phyloP scores from a whole-genome alignment of 345 rosid genomes.

The Pugionium dolabratum region DNA sequence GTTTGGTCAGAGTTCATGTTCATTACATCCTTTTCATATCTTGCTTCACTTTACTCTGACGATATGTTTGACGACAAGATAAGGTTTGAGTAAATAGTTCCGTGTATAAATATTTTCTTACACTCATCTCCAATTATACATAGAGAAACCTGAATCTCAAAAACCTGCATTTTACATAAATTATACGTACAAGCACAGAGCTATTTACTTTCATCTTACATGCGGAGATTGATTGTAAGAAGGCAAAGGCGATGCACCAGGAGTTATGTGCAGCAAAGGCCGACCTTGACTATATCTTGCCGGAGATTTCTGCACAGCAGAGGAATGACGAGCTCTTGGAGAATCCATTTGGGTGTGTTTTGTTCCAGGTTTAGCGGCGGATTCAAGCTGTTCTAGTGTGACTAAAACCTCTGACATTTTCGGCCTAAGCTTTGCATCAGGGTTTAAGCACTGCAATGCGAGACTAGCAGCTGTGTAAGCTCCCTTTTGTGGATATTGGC shows the following conservation, averaged over 20 bases:
- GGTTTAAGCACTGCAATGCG: slow-evolving; percentile 56
- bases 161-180: slow-evolving; percentile 17
- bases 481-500: slow-evolving; percentile 63
- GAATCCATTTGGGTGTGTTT: slow-evolving; percentile 24
- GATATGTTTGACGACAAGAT: slow-evolving; percentile 23
- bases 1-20: slow-evolving; percentile 24
- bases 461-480: slow-evolving; percentile 58
- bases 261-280: slow-evolving; percentile 52
- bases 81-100: slow-evolving; percentile 37
- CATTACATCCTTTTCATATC: slow-evolving; percentile 19
- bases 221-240: slow-evolving; percentile 57
- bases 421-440: slow-evolving; percentile 67
- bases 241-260: slow-evolving; percentile 63
- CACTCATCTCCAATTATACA: slow-evolving; percentile 22
- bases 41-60: slow-evolving; percentile 32
- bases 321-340: slow-evolving; percentile 37
- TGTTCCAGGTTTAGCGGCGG: slow-evolving; percentile 33
- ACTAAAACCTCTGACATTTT: slow-evolving; percentile 61
- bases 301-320: slow-evolving; percentile 53
- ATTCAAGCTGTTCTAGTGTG: slow-evolving; percentile 45
- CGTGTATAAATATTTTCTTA: slow-evolving; percentile 14
- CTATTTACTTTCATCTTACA: slow-evolving; percentile 36
- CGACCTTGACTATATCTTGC: slow-evolving; percentile 48
- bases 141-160: slow-evolving; percentile 16
- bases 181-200: slow-evolving; percentile 13